Evolutionary conservation across 371 early-diverging fungal species (phyloP).

Genomic region (Actinomucor elegans): DNA sequence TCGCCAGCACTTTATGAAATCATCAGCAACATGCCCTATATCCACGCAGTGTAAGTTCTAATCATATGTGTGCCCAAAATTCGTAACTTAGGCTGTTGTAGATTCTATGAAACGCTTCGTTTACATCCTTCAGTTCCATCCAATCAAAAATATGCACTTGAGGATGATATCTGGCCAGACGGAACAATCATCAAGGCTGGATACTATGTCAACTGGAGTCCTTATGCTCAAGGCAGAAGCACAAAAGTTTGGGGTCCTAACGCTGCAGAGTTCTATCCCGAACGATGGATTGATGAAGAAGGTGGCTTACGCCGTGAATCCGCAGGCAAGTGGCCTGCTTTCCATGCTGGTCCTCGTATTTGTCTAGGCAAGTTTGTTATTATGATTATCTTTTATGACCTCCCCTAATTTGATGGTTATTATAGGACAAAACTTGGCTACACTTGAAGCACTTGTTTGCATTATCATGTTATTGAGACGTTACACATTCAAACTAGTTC

Average conservation of each 20-base stretch:
- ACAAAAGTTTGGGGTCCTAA: conserved; percentile 64
- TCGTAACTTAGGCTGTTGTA: conserved; percentile 1
- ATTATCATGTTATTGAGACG: conserved; percentile 39
- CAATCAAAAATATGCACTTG: conserved; percentile 56
- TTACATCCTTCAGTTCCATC: conserved; percentile 62
- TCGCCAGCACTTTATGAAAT: conserved; percentile 47
- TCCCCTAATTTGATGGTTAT: conserved; percentile 25
- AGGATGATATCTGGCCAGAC: conserved; percentile 64
- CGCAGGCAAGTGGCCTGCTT: conserved; percentile 45
- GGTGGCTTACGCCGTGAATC: conserved; percentile 24
- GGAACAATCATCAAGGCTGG: conserved; percentile 59
- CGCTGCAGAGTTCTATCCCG: conserved; percentile 60
- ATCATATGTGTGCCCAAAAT: not conserved
- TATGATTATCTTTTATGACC: conserved; percentile 17
- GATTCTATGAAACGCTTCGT: conserved; percentile 58
- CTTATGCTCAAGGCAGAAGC: conserved; percentile 57
- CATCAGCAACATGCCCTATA: conserved; percentile 28
- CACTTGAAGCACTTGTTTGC: conserved; percentile 45
- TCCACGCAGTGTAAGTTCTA: conserved; percentile 40
- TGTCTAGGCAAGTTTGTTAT: conserved; percentile 47
- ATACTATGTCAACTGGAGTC: conserved; percentile 45
- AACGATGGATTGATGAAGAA: conserved; percentile 54
- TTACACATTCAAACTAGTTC: conserved; percentile 41
- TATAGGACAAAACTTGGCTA: conserved; percentile 49
- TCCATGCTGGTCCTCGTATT: conserved; percentile 70